These are phyloP conservation scores for Syzygium aromaticum DNA, from an alignment of 345 rosid species.

Conservation along the genomic window DNA sequence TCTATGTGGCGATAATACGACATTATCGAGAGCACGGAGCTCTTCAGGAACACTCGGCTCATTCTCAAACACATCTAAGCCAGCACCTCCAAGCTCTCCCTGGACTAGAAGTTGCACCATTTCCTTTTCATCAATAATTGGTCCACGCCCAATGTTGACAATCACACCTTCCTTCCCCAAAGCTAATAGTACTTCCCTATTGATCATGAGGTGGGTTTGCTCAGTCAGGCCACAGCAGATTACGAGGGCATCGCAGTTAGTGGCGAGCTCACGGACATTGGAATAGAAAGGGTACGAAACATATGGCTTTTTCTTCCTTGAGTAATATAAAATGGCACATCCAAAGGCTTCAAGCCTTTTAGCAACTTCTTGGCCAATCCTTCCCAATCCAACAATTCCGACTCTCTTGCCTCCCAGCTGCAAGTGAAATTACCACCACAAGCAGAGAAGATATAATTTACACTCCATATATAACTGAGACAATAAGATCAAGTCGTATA, in stretches of 20 bases:
- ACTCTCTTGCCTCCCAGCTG: slow-evolving; percentile 34
- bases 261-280: slow-evolving; percentile 30
- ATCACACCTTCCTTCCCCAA: slow-evolving; percentile 40
- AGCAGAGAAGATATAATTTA: not conserved
- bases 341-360: slow-evolving; percentile 42
- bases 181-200: slow-evolving; percentile 30
- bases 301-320: slow-evolving; percentile 25
- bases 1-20: slow-evolving; percentile 30
- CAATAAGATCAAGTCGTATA: not conserved
- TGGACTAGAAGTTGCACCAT: slow-evolving; percentile 31
- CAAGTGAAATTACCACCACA: not conserved
- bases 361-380: slow-evolving; percentile 29
- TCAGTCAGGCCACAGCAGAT: slow-evolving; percentile 33
- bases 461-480: not conserved
- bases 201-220: slow-evolving; percentile 42
- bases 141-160: slow-evolving; percentile 44
- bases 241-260: slow-evolving; percentile 26
- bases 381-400: slow-evolving; percentile 51
- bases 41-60: slow-evolving; percentile 40
- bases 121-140: slow-evolving; percentile 44
- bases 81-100: slow-evolving; percentile 45
- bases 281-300: slow-evolving; percentile 26
- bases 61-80: slow-evolving; percentile 53
- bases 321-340: slow-evolving; percentile 32
- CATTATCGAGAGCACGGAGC: slow-evolving; percentile 28